Percentiles rank a stretch among this genome's conserved stretches.
These are phyloP conservation scores for Dictyophora rubrovolvata DNA, from an alignment of 768 basidiomycete genomes.

Conservation along the genomic window DNA sequence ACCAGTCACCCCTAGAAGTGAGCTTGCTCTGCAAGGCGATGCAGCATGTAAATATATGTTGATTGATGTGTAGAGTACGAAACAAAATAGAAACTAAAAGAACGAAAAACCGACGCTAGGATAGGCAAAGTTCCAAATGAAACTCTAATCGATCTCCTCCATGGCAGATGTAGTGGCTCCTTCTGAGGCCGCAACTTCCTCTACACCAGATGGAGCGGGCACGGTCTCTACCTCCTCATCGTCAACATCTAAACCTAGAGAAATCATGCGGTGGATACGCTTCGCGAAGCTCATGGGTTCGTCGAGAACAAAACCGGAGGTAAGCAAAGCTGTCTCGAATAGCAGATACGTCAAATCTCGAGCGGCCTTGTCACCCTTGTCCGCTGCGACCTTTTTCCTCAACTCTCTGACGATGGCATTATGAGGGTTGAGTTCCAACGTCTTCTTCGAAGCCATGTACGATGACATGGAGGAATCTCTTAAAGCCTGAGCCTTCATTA, in stretches of 20 bases:
- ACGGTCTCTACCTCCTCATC: slow-evolving; percentile 51
- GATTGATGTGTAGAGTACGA: neutral
- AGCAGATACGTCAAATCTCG: slow-evolving; percentile 92
- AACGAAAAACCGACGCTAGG: neutral
- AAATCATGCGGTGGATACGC: slow-evolving; percentile 97
- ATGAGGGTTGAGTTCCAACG: slow-evolving; percentile 86
- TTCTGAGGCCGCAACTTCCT: slow-evolving; percentile 44
- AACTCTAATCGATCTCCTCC: slow-evolving; percentile 87
- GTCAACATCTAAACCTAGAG: slow-evolving; percentile 82
- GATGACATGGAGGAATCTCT: slow-evolving; percentile 97
- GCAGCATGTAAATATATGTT: no score
- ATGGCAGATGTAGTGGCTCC: slow-evolving; percentile 70
- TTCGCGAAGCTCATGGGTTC: slow-evolving; percentile 91
- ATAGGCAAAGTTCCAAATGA: neutral
- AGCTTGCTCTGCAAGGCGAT: no score
- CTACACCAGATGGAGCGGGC: slow-evolving; percentile 32
- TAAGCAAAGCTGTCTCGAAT: slow-evolving; percentile 94
- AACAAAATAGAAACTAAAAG: neutral
- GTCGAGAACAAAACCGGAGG: slow-evolving; percentile 91
- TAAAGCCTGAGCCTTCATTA: slow-evolving; percentile 98
- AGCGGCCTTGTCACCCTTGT: slow-evolving; percentile 98
- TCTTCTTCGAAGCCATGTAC: slow-evolving; percentile 99
- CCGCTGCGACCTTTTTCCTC: slow-evolving; percentile 89
- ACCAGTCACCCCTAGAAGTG: no score
- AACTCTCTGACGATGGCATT: slow-evolving; percentile 96